Base-by-base conservation (phyloP, 140 eudicot genomes). In the Ambrosia hybrid region DNA sequence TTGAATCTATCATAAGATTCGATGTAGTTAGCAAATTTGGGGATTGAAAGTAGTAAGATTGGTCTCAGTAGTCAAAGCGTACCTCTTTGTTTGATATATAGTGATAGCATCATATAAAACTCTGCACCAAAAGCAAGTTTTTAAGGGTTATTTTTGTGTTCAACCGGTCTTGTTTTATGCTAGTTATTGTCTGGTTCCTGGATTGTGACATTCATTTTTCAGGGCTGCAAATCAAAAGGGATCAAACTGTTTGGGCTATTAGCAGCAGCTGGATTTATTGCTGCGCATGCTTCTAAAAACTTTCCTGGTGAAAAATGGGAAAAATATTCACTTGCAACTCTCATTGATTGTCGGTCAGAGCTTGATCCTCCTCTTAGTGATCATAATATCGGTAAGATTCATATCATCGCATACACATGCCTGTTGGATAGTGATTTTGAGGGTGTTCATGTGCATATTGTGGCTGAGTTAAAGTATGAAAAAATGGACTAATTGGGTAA, bases 271-370 rank as follows among this genome's bases (percentile, higher is more conserved):
- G 96, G 72, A 53, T 81, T 87, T 67, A 82, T 93, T 5, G 91
- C 95, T 36, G 81, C 89, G 67, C 96, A 67, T 46, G 74, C 90
- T 56, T 80, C 81, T 15, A 93, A 89, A 75, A 51, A 72, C 71
- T 49, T 87, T 82, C 87, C 88, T 4, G 79, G 74, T 11, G 93
- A 76, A 55, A 85, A 85, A 75, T 89, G 89, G 91, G 97, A 89
- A 75, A 93, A 93, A 75, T 93, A 93, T 78, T 87, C 88, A 9
- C 93, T 87, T 73, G 89, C 87, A 49, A 84, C 93, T 8, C 96
- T 93, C 13, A 56, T 79, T 37, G 91, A 93, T 43, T 93, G 98
- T 68, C 92, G 97, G 16, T 70, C 95, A 15, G 56, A 82, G 77
- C 97, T 93, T 70, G 96, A 93, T 73, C 98, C 98, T 7, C 73